Base-by-base conservation (phyloP, 352 stramenopile species). In the Halophytophthora batemanensis region DNA sequence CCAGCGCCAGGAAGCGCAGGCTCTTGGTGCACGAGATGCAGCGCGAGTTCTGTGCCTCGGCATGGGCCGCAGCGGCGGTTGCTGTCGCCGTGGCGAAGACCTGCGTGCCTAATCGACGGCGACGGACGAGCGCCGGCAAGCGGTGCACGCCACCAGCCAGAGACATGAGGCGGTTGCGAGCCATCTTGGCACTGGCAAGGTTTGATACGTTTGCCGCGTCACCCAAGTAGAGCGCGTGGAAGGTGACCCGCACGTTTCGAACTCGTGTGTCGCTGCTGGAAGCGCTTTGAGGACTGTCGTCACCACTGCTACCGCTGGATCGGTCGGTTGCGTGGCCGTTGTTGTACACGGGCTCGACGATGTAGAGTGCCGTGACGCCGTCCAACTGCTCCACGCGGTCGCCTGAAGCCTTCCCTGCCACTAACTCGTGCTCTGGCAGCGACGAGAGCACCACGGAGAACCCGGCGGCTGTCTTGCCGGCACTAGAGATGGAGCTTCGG, bases 11-110 rank as follows among this genome's bases (percentile, higher is more conserved):
- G 19, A 82, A 31, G 15, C 57, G 59, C 22, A 83, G 46, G 1
- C 57, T 58, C 43, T 75, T 77, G 1, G 72, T 81, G 40, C 72
- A 83, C 45, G 66, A 67, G 25, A 72, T 71, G 34, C 73, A 83
- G 31, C 55, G 51, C 13, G 56, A 49, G 36, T 79, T 82, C 36
- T 61, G 62, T 29, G 35, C 46, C 25, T 64, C 37, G 1, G 21
- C 41, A 22, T 64, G 53, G 6, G 40, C 35, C 1, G 38, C 11
- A n/a, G 40, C 10, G 3, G 40, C 41, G 10, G 10, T 47, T 3
- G 55, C 45, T 1, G 54, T 55, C 13, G 53, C n/a, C 6, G 44
- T 34, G 2, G 64, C 59, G 23, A 75, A 64, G 22, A 71, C 59
- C 55, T 81, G 67, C 0, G 21, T 46, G 1, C 64, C 65, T 3